A percentile compares a stretch with the other conserved stretches of the same genome.
phyloP scores from a whole-genome alignment of 1,284 basidiomycete genomes.

The Fomitopsis betulina region DNA sequence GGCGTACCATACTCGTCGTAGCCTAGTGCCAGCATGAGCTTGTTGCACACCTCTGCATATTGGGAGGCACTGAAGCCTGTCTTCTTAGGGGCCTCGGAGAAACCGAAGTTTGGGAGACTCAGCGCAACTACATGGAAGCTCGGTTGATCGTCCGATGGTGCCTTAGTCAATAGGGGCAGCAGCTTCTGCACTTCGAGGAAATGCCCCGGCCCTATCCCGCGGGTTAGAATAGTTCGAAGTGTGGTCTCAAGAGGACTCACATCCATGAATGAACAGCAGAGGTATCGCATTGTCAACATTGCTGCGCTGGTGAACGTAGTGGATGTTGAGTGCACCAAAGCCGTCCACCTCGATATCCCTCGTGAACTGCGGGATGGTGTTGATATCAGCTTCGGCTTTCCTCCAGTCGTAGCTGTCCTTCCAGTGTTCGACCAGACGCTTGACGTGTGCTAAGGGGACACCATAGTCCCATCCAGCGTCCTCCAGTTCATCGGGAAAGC shows the following conservation, averaged over 20 bases:
- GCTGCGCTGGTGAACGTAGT: conserved; percentile 48
- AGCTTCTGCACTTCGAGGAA: conserved; percentile 38
- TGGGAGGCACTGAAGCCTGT: conserved; percentile 31
- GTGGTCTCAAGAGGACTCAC: conserved; percentile 27
- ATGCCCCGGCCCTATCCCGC: conserved; percentile 36
- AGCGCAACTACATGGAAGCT: conserved; percentile 44
- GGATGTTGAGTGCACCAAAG: conserved; percentile 38
- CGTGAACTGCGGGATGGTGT: conserved; percentile 45
- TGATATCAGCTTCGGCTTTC: conserved; percentile 36
- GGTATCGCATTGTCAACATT: conserved; percentile 37
- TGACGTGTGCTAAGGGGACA: conserved; percentile 40
- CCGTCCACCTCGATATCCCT: conserved; percentile 39
- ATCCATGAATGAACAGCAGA: conserved; percentile 49
- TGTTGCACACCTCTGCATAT: conserved; percentile 30
- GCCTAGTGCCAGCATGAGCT: conserved; percentile 42
- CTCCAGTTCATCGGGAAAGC: conserved; percentile 44
- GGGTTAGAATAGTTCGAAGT: background rate
- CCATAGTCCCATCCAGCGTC: conserved; percentile 42
- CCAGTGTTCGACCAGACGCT: conserved; percentile 39
- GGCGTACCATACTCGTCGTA: conserved; percentile 42
- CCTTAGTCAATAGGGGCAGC: conserved; percentile 22
- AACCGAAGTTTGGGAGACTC: conserved; percentile 38
- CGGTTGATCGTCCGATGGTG: conserved; percentile 19
- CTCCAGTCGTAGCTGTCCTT: conserved; percentile 44
- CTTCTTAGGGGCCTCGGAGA: conserved; percentile 30